Conservation (phyloP, 257 asterid species). For the Solanum gandarillasii region DNA sequence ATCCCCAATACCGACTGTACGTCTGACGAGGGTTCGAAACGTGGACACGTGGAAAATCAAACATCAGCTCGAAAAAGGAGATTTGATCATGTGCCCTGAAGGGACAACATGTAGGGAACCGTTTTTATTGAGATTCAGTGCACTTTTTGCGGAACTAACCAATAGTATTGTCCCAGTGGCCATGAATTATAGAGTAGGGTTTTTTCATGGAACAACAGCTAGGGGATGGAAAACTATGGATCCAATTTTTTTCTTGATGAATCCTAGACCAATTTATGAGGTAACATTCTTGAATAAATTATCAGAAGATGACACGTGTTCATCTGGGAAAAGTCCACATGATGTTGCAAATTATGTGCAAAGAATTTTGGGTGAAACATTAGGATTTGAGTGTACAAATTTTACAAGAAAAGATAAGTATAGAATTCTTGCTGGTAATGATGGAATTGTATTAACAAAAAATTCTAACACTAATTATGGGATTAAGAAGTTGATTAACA, state of each 20-base stretch:
- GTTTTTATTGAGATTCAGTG: slow-evolving; percentile 62
- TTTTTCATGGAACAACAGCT: slow-evolving; percentile 85
- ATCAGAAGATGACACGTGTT: slow-evolving; percentile 22
- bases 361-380: slow-evolving; percentile 12
- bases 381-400: slow-evolving; percentile 23
- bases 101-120: slow-evolving; percentile 94
- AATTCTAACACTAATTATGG: neutral
- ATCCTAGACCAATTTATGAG: slow-evolving; percentile 75
- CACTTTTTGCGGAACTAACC: slow-evolving; percentile 71
- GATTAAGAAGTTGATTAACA: neutral
- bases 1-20: slow-evolving; percentile 79
- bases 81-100: slow-evolving; percentile 65
- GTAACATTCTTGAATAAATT: slow-evolving; percentile 27
- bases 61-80: slow-evolving; percentile 45
- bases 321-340: slow-evolving; percentile 14
- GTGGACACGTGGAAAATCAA: slow-evolving; percentile 50
- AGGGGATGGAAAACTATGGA: slow-evolving; percentile 85
- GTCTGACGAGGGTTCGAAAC: slow-evolving; percentile 47
- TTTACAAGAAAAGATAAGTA: slow-evolving; percentile 35
- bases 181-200: slow-evolving; percentile 63
- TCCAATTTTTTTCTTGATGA: slow-evolving; percentile 83
- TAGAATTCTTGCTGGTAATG: slow-evolving; percentile 22
- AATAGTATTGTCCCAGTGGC: slow-evolving; percentile 83
- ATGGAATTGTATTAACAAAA: slow-evolving; percentile 6
- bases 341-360: slow-evolving; percentile 35